A percentile compares a stretch with the other conserved stretches of the same genome.
phyloP scores from a whole-genome alignment of 148 eudicot genomes.

The Cornus florida region DNA sequence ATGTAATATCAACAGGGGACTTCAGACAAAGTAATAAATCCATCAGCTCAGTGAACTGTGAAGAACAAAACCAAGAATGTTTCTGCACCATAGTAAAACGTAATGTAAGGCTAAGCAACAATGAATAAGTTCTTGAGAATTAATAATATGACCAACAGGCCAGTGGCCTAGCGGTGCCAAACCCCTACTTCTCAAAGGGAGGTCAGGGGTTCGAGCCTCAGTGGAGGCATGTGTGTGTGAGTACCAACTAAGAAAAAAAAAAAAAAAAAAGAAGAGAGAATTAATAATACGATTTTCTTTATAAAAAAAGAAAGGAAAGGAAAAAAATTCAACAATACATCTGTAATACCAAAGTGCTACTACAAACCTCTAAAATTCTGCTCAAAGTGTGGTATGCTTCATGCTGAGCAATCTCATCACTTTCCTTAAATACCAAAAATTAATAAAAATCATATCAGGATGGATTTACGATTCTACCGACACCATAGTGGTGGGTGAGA shows the following conservation, averaged over 20 bases:
- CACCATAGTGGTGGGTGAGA: neutral
- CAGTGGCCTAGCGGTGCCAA: no score
- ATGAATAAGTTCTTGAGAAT: neutral
- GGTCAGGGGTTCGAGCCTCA: no score
- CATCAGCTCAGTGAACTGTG: constrained; percentile 58
- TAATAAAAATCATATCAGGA: neutral
- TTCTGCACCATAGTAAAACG: constrained; percentile 38
- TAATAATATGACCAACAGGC: neutral
- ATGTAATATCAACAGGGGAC: constrained; percentile 50
- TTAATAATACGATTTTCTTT: neutral
- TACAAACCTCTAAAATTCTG: constrained; percentile 68
- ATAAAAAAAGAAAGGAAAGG: no score
- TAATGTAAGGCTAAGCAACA: neutral
- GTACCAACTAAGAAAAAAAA: no score
- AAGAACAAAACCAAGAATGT: constrained; percentile 70
- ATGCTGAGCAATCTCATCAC: constrained; percentile 36
- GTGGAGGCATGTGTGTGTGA: no score
- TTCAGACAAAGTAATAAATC: constrained; percentile 64
- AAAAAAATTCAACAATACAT: no score
- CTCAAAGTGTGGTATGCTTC: constrained; percentile 73
- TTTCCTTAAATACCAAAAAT: constrained; percentile 40
- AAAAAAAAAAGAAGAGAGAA: neutral
- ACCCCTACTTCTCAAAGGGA: no score
- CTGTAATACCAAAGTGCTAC: constrained; percentile 2
- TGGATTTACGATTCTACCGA: constrained; percentile 1